phyloP scores from a whole-genome alignment of 805 yeast genomes.

The Diddensiella caesifluorescens region DNA sequence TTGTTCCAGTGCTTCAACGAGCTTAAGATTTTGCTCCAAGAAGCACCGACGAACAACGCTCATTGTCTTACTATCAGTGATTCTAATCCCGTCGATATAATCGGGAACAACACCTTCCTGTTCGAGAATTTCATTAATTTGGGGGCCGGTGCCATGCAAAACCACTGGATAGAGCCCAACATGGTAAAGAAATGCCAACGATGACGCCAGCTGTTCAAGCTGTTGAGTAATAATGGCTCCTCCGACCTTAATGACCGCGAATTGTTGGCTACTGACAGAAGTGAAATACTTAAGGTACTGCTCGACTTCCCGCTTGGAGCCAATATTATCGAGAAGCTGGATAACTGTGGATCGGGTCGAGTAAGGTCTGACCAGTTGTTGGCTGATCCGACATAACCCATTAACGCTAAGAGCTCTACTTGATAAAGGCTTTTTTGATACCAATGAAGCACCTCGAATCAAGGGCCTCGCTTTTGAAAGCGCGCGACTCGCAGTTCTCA shows the following conservation, averaged over 20 bases:
- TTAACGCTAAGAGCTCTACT: background rate
- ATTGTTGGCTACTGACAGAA: slow-evolving; percentile 79
- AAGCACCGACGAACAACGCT: slow-evolving; percentile 92
- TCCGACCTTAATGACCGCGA: slow-evolving; percentile 97
- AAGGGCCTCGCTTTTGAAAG: background rate
- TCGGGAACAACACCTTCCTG: slow-evolving; percentile 93
- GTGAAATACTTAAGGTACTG: slow-evolving; percentile 96
- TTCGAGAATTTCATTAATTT: slow-evolving; percentile 89
- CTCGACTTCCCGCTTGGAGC: slow-evolving; percentile 96
- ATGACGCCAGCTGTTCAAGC: slow-evolving; percentile 86
- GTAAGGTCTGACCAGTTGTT: slow-evolving; percentile 7
- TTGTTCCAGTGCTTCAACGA: slow-evolving; percentile 92
- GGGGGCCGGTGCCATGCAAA: slow-evolving; percentile 98
- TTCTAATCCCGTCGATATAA: slow-evolving; percentile 92
- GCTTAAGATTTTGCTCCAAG: slow-evolving; percentile 87
- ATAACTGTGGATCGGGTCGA: slow-evolving; percentile 89
- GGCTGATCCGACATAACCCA: background rate
- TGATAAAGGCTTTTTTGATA: background rate
- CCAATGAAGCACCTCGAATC: background rate
- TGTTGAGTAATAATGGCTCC: slow-evolving; percentile 98
- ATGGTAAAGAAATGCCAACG: slow-evolving; percentile 92
- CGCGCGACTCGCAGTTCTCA: slow-evolving; percentile 2
- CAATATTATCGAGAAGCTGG: slow-evolving; percentile 90
- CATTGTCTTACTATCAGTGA: slow-evolving; percentile 93
- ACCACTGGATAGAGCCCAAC: slow-evolving; percentile 97